These are phyloP conservation scores for Crithidia bombi DNA, from an alignment of 208 protist genomes.

Conservation along the genomic window DNA sequence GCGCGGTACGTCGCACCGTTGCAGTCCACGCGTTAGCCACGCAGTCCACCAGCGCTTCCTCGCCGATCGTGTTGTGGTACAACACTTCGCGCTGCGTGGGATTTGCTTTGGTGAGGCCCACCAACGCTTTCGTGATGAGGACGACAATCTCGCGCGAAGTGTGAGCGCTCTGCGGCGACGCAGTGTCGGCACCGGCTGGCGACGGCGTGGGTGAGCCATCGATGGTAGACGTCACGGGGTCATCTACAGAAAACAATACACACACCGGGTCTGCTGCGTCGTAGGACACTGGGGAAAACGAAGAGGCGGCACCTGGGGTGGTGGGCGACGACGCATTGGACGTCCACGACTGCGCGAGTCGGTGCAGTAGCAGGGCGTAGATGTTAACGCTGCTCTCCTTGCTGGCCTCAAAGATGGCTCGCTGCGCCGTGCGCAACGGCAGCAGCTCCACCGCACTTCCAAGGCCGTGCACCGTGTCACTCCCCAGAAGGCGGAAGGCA, in stretches of 20 bases:
- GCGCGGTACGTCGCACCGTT: constrained; percentile 11
- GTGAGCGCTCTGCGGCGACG: neutral
- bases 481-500: constrained; percentile 16
- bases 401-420: constrained; percentile 31
- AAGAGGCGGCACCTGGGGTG: neutral
- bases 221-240: neutral
- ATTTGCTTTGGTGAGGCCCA: constrained; percentile 34
- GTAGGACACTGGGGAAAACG: constrained; percentile 7
- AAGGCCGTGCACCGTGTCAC: neutral
- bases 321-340: constrained; percentile 5
- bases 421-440: constrained; percentile 32
- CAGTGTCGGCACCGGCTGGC: neutral
- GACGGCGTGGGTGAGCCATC: neutral
- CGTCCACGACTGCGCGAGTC: constrained; percentile 22
- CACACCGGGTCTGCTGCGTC: neutral
- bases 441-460: constrained; percentile 23
- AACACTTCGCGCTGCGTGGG: constrained; percentile 29
- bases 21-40: constrained; percentile 53
- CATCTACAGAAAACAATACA: neutral
- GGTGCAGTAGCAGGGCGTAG: constrained; percentile 28
- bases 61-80: constrained; percentile 28
- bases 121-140: constrained; percentile 15
- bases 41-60: constrained; percentile 54
- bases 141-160: constrained; percentile 24
- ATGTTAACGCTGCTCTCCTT: constrained; percentile 20